phyloP scores from a whole-genome alignment of 2,329 filamentous ascomycete genomes.

The Thielaviopsis euricoi region DNA sequence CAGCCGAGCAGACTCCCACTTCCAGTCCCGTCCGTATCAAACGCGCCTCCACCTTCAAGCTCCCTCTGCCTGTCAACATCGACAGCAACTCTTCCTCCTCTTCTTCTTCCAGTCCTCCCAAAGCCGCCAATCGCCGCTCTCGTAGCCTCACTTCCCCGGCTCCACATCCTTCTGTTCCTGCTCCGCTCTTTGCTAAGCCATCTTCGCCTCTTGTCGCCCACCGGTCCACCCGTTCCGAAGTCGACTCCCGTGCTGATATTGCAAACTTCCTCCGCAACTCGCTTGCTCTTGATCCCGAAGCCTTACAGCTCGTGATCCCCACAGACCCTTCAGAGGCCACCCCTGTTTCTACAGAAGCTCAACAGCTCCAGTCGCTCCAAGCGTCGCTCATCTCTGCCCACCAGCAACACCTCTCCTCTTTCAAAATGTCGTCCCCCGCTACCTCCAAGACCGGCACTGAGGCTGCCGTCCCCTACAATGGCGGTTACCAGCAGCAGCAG shows the following conservation, averaged over 20 bases:
- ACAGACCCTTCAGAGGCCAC: conserved; percentile 1
- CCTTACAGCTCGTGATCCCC: conserved; percentile 21
- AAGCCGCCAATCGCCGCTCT: conserved; percentile 3
- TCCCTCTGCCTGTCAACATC: conserved; percentile 13
- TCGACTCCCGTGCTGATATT: conserved; percentile 6
- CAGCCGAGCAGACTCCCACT: neutral
- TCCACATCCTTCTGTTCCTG: neutral
- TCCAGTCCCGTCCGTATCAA: conserved; percentile 9
- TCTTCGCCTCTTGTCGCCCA: neutral
- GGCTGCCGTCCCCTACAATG: conserved; percentile 15
- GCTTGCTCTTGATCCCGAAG: conserved; percentile 26
- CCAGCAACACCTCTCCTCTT: conserved; percentile 9
- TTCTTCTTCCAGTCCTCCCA: neutral
- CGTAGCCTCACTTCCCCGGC: conserved; percentile 4
- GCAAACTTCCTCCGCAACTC: conserved; percentile 6
- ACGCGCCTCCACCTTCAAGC: conserved; percentile 12
- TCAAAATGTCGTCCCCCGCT: conserved; percentile 14
- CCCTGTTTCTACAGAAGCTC: conserved; percentile 1
- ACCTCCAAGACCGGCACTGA: conserved; percentile 16
- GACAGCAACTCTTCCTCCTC: conserved; percentile 9
- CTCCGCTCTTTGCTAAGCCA: neutral
- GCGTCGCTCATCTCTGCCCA: conserved; percentile 7
- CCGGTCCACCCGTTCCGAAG: conserved; percentile 1
- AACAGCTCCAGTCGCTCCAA: conserved; percentile 6
- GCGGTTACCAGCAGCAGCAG: conserved; percentile 17